phyloP scores from a whole-genome alignment of 306 rosid species.

The Quercus berberidifolia region DNA sequence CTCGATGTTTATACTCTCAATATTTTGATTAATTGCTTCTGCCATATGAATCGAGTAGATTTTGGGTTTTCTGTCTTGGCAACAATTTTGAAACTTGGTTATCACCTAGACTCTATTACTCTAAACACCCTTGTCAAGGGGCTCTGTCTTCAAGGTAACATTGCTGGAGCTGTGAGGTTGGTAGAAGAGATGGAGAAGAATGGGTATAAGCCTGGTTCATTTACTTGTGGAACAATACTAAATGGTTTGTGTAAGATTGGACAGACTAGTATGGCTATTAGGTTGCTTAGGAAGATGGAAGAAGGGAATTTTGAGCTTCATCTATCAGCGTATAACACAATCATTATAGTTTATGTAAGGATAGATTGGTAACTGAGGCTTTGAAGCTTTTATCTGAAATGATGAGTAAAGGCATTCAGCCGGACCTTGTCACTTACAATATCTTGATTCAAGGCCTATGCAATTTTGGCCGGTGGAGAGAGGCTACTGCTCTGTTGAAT shows the following conservation, averaged over 20 bases:
- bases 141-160: too few relatives aligned
- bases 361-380: conserved; percentile 1
- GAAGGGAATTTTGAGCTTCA: background rate
- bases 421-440: conserved; percentile 3
- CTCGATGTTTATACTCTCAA: background rate
- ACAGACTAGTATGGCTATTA: background rate
- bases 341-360: conserved; percentile 19
- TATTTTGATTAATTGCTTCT: conserved; percentile 13
- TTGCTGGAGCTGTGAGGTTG: too few relatives aligned
- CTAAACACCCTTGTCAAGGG: too few relatives aligned
- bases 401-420: background rate
- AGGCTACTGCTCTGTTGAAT: background rate
- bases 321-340: background rate
- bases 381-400: background rate
- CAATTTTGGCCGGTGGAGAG: background rate
- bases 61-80: conserved; percentile 1
- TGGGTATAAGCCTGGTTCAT: too few relatives aligned
- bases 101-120: too few relatives aligned
- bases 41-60: background rate
- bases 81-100: too few relatives aligned
- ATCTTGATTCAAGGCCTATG: conserved; percentile 15
- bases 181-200: too few relatives aligned
- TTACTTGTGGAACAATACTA: too few relatives aligned
- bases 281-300: background rate
- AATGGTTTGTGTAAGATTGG: conserved; percentile 4